Conservation (phyloP, 2,329 filamentous ascomycete species). For the Calonectria naviculata region DNA sequence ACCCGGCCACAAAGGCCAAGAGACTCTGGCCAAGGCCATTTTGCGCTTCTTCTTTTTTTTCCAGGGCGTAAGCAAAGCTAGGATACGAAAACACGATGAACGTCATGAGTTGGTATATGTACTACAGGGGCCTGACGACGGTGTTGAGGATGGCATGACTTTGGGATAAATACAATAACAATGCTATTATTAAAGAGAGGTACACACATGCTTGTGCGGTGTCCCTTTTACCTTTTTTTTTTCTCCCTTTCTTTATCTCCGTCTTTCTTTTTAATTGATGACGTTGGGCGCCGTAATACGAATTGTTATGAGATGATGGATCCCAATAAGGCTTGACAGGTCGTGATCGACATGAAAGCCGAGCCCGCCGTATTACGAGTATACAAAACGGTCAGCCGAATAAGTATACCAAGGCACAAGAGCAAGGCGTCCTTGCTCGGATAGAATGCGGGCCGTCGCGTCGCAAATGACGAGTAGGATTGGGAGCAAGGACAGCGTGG, state of each 20-base stretch:
- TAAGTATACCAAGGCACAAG: too few species aligned
- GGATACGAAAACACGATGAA: background rate
- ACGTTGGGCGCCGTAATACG: background rate
- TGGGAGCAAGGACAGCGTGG: background rate
- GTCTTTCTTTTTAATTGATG: too few species aligned
- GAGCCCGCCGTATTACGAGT: too few species aligned
- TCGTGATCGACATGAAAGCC: too few species aligned
- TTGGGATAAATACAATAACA: background rate
- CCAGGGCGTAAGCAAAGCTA: background rate
- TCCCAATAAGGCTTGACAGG: too few species aligned
- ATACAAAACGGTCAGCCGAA: too few species aligned
- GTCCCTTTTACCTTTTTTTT: background rate
- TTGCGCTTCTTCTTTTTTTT: background rate
- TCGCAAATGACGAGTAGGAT: background rate
- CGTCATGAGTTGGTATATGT: background rate
- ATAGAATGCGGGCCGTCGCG: constrained; percentile 1
- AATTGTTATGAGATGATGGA: too few species aligned
- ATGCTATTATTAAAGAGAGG: background rate
- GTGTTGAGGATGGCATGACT: background rate
- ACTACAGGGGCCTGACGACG: background rate
- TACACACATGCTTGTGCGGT: background rate
- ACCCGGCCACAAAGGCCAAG: background rate
- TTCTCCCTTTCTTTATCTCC: too few species aligned
- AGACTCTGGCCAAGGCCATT: background rate
- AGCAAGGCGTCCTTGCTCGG: background rate